These are phyloP conservation scores for Monosporozyma aerobia DNA, from an alignment of 805 yeast genomes.

Conservation along the genomic window DNA sequence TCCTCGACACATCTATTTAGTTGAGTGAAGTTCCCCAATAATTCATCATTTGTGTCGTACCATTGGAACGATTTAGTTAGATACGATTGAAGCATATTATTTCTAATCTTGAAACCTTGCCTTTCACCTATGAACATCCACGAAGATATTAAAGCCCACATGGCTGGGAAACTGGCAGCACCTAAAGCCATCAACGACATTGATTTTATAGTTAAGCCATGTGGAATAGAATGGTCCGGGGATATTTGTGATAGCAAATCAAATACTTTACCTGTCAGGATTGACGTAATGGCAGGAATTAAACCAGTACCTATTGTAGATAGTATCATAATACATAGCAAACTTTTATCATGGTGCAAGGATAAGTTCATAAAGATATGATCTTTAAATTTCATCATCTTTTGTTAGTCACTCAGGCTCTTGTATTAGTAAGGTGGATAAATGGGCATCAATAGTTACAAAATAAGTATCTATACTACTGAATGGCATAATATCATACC, in stretches of 20 bases:
- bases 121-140: slow-evolving; percentile 71
- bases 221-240: slow-evolving; percentile 38
- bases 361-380: slow-evolving; percentile 19
- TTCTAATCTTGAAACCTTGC: slow-evolving; percentile 52
- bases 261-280: slow-evolving; percentile 61
- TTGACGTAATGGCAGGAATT: slow-evolving; percentile 51
- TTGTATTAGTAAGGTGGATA: too few species aligned
- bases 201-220: slow-evolving; percentile 31
- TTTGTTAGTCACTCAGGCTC: background rate
- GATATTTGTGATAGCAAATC: slow-evolving; percentile 28
- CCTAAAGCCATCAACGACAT: slow-evolving; percentile 40
- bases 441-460: too few species aligned
- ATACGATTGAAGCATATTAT: slow-evolving; percentile 35
- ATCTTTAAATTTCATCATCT: background rate
- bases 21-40: slow-evolving; percentile 58
- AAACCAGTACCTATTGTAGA: slow-evolving; percentile 45
- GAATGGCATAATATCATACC: background rate
- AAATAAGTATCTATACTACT: background rate
- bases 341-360: slow-evolving; percentile 15
- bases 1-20: slow-evolving; percentile 70
- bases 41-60: slow-evolving; percentile 49
- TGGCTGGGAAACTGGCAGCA: slow-evolving; percentile 34
- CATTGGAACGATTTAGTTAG: slow-evolving; percentile 42
- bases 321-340: slow-evolving; percentile 24
- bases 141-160: slow-evolving; percentile 45